Conservation (phyloP, 148 eudicot species). For the Diospyros lotus region DNA sequence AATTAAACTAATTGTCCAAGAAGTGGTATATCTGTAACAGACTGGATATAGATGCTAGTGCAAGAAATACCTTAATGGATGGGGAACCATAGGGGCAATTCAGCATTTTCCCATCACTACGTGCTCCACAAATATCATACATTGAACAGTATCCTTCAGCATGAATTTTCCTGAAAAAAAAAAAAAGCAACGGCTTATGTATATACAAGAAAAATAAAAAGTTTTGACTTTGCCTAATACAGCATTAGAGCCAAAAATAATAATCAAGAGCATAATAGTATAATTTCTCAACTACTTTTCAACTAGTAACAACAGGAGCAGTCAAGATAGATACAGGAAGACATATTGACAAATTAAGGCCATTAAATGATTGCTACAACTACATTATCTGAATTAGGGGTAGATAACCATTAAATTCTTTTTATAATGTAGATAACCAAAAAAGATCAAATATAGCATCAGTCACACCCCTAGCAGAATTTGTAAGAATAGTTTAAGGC, state of each 20-base stretch:
- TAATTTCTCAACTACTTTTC: neutral
- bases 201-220: neutral
- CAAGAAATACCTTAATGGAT: constrained; percentile 64
- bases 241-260: neutral
- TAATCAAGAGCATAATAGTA: neutral
- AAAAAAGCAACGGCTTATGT: constrained; percentile 1
- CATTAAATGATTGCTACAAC: neutral
- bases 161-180: constrained; percentile 49
- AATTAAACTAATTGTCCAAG: too few species aligned
- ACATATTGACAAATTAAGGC: neutral
- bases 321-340: neutral
- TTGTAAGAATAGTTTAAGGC: neutral
- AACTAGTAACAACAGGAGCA: neutral
- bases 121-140: constrained; percentile 85
- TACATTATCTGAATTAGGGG: neutral
- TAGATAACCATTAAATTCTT: neutral
- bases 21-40: too few species aligned
- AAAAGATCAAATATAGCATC: neutral
- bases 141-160: constrained; percentile 68
- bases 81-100: constrained; percentile 78
- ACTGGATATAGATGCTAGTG: too few species aligned
- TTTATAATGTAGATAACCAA: neutral
- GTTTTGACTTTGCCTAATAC: neutral
- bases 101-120: constrained; percentile 70
- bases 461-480: neutral